Base-by-base conservation (phyloP, 73 alveolate species). In the Stentor roeselii region DNA sequence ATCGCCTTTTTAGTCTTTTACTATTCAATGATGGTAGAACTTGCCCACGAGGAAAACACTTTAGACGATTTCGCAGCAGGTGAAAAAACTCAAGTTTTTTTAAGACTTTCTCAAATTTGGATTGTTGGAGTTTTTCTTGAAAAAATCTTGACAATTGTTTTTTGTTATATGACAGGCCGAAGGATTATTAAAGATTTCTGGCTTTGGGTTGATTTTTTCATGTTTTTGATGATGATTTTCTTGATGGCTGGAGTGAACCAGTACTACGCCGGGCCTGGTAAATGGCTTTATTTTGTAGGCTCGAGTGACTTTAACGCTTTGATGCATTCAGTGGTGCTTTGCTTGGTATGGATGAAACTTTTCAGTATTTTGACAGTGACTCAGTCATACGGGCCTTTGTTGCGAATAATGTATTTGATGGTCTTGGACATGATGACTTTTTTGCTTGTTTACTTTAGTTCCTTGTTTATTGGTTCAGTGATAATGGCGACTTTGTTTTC, bases 361-460 rank as follows among this genome's bases (percentile, higher is more conserved):
- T 76, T 76, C 11, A 35, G 74, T 0, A 41, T 76, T 76, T n/a
- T 15, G 3, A 35, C 6, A 36, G 39, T 40, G 21, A 76, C 78
- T 14, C n/a, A 76, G 34, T 27, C 84, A 27, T 76, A 39, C 39
- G 84, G 84, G 84, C 84, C 84, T 15, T 14, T 76, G 36, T n/a
- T 76, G 0, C 14, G 84, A 39, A 76, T 76, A 15, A 37, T 76
- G 27, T 21, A 21, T 21, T 31, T 76, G 0, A 76, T 76, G 84
- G n/a, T 39, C 6, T 36, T 27, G 21, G 30, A 21, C 0, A 21
- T 76, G 60, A n/a, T 41, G 60, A 76, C 36, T 21, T 76, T 76
- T 76, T 15, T 35, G 34, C 39, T 76, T 41, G 39, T 76, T 15
- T 76, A 21, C 34, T 32, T n/a, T 15, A 27, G 84, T 2, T 34